phyloP scores from a whole-genome alignment of 2,329 filamentous ascomycete species.

The Colletotrichum gigasporum region DNA sequence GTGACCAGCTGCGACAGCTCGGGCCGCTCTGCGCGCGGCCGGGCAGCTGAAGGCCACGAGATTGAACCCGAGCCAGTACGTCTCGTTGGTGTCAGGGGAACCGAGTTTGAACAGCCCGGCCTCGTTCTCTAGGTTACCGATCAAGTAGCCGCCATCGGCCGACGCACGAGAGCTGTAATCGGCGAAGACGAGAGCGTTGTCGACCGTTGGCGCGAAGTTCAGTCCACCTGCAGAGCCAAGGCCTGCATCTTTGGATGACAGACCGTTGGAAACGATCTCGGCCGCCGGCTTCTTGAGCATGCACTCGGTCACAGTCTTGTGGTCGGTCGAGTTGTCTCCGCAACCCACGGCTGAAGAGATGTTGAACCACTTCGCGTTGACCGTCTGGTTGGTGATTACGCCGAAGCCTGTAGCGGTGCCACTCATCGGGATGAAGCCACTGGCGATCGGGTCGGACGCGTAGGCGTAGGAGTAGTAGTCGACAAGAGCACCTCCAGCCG shows the following conservation, averaged over 20 bases:
- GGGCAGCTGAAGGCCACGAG: conserved; percentile 45
- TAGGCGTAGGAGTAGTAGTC: conserved; percentile 61
- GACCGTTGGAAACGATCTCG: conserved; percentile 4
- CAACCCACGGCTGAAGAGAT: conserved; percentile 38
- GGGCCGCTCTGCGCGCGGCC: conserved; percentile 36
- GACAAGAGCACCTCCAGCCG: conserved; percentile 41
- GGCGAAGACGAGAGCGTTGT: conserved; percentile 14
- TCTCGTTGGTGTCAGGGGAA: conserved; percentile 33
- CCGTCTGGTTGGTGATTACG: conserved; percentile 37
- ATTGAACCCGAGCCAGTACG: conserved; percentile 40
- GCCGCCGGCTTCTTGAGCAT: conserved; percentile 17
- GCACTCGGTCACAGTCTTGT: conserved; percentile 34
- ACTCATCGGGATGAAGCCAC: conserved; percentile 56
- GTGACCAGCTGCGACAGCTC: conserved; percentile 35
- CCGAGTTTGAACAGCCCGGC: conserved; percentile 39
- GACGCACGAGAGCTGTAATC: conserved; percentile 22
- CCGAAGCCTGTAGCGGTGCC: conserved; percentile 38
- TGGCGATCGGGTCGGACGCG: conserved; percentile 57
- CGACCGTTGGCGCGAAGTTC: conserved; percentile 14
- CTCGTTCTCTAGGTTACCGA: conserved; percentile 46
- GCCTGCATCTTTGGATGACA: neutral
- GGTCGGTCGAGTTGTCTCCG: conserved; percentile 35
- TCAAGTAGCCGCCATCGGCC: conserved; percentile 26
- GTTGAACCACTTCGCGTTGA: conserved; percentile 29
- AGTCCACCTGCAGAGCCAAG: neutral